Evolutionary conservation across 176 grass and related monocot species (phyloP), one percentile per base, ranked within the genome.

Genomic region (Hordeum vulgare): DNA sequence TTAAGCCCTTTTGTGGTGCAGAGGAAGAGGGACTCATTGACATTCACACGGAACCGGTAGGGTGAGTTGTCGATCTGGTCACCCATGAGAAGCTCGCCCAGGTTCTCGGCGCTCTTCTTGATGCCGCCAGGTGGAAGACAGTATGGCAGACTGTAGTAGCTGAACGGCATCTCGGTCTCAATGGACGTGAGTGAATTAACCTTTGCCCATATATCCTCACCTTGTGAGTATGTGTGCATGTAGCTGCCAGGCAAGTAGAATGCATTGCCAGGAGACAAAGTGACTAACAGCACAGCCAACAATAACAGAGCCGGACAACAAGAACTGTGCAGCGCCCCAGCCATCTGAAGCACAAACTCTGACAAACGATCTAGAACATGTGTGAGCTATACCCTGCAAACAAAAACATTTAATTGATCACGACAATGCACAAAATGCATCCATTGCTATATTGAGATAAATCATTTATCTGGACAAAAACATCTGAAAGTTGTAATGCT

Each of bases 141-240:
- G 49, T 91, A 97, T 9, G 94, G 94, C 29, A 97, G 86, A 82
- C 74, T 94, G 79, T 97, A 97, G 89, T 91, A 97, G 80, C 76
- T 84, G 84, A 91, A 97, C 7, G 94, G 91, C 77, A 94, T 90
- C 84, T 97, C 85, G 1, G 94, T 97, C 85, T 97, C 91, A 18
- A 97, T 97, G 54, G 94, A 97, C 1, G 94, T 94, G 45, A 97
- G 91, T 4, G 94, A 97, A 66, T 97, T 97, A 12, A 97, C 94
- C 83, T 97, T 97, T 31, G 86, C 89, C 2, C 9, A 78, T 77
- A 97, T 91, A 31, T 21, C 4, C 65, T 94, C 94, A 65, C 81
- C 86, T 66, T 84, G 69, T 20, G 82, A 73, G 41, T 90, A 97
- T 39, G 94, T 97, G 81, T 90, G 89, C 94, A 97, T 94, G 81